Evolutionary conservation across 768 basidiomycete genomes (phyloP), one percentile per base, ranked within the genome.

Genomic region (Neoboletus subvelutipes): DNA sequence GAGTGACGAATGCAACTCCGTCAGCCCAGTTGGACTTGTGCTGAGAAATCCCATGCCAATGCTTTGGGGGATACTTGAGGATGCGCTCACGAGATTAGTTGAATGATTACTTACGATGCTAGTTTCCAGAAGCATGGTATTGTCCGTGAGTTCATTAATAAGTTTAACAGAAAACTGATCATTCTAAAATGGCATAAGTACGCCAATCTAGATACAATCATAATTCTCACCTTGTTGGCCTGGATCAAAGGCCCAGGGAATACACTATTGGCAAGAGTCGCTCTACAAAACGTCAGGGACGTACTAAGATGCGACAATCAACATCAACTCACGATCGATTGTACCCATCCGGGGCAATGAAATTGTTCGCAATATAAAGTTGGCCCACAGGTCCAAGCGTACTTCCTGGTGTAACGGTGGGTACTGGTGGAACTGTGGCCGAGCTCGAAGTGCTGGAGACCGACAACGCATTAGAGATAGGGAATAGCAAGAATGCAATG

Each of bases 291-390:
- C 4, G 15, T 62, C 15, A 52, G 45, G 5, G 48, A 9, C 4
- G 5, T 9, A 22, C 33, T 3, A 28, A 34, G 33, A 56, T 24
- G 12, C 6, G 18, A 40, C 7, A 33, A 41, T 24, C 0, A 24
- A 39, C 13, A 26, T 13, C 20, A 15, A 62, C 62, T 57, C 20
- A 78, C 77, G 74, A 73, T 58, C 70, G 55, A 74, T 58, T 69
- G 56, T 74, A 82, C 39, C 82, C 80, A 70, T 83, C 83, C 5
- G 83, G 82, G 6, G 77, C 58, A 39, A 82, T 74, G 33, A 58
- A 29, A 11, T 60, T 57, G 59, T 81, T 82, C 5, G 64, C 68
- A 36, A 83, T 68, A 42, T 61, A 52, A n/a, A 78, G 55, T 34
- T 69, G 57, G 15, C 40, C 45, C 18, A 55, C 58, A 33, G 72